These are phyloP conservation scores for Fusarium graminum DNA, from an alignment of 2,329 filamentous ascomycete species.

Conservation along the genomic window DNA sequence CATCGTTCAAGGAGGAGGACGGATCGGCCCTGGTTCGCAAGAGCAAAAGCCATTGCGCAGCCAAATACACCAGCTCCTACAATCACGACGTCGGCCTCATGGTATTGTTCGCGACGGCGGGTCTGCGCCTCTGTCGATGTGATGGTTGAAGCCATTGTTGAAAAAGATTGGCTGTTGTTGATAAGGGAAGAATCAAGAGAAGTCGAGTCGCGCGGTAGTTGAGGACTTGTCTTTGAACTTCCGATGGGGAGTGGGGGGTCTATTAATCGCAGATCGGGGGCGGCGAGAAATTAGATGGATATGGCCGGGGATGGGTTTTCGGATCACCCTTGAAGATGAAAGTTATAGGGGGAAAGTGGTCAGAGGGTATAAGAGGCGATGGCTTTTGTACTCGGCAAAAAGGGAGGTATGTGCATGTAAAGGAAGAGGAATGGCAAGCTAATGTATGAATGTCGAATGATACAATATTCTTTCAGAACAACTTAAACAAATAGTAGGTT, in stretches of 20 bases:
- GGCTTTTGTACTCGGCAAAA: not conserved
- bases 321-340: constrained; percentile 24
- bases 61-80: constrained; percentile 93
- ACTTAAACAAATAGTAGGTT: not conserved
- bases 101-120: constrained; percentile 66
- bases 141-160: constrained; percentile 52
- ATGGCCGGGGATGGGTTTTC: constrained; percentile 14
- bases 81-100: constrained; percentile 86
- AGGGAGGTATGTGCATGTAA: not conserved
- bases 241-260: constrained; percentile 40
- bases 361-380: constrained; percentile 10
- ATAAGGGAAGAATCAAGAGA: not conserved
- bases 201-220: constrained; percentile 13
- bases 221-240: constrained; percentile 24
- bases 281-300: constrained; percentile 44
- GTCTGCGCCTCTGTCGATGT: constrained; percentile 57
- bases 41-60: constrained; percentile 84
- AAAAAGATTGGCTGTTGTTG: constrained; percentile 22
- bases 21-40: constrained; percentile 90
- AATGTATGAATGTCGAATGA: constrained; percentile 9
- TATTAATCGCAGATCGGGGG: constrained; percentile 38
- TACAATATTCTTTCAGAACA: constrained; percentile 15
- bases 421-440: constrained; percentile 1
- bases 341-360: constrained; percentile 23
- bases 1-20: constrained; percentile 90